Evolutionary conservation across 2,329 filamentous ascomycete genomes (phyloP).

Genomic region (Alternaria triticina): DNA sequence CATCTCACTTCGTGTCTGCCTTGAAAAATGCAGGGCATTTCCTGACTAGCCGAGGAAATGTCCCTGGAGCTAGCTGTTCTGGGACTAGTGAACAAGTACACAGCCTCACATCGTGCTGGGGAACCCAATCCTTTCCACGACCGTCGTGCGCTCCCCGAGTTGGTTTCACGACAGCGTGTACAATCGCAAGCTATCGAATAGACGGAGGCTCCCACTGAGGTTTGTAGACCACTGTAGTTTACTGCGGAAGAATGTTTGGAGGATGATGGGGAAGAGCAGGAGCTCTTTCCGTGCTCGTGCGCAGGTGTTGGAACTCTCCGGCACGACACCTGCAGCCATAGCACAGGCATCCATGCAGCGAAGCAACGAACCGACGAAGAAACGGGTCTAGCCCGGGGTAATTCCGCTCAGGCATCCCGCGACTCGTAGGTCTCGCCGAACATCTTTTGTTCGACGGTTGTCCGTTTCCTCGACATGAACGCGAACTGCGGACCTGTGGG

Average conservation of each 20-base stretch:
- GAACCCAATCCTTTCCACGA: background rate
- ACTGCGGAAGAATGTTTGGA: background rate
- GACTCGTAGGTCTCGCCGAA: background rate
- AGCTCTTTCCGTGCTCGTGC: background rate
- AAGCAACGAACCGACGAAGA: background rate
- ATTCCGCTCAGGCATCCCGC: conserved; percentile 7
- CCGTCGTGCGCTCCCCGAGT: background rate
- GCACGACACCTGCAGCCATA: background rate
- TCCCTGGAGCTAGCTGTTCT: background rate
- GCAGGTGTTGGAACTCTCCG: background rate
- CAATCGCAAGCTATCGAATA: too few species aligned
- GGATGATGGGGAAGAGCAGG: background rate
- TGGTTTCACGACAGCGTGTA: too few species aligned
- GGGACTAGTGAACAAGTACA: background rate
- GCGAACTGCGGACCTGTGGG: background rate
- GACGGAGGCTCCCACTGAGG: too few species aligned
- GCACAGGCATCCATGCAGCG: background rate
- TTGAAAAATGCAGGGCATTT: background rate
- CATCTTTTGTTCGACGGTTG: background rate
- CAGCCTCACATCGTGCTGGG: background rate
- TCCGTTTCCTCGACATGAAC: background rate
- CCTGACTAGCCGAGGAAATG: background rate
- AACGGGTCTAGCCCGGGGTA: background rate
- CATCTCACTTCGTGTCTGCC: background rate
- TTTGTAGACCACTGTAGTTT: background rate